Evolutionary conservation across 2,329 filamentous ascomycete genomes (phyloP), one percentile per base, ranked within the genome.

Genomic region (Pseudopyricularia javanii): DNA sequence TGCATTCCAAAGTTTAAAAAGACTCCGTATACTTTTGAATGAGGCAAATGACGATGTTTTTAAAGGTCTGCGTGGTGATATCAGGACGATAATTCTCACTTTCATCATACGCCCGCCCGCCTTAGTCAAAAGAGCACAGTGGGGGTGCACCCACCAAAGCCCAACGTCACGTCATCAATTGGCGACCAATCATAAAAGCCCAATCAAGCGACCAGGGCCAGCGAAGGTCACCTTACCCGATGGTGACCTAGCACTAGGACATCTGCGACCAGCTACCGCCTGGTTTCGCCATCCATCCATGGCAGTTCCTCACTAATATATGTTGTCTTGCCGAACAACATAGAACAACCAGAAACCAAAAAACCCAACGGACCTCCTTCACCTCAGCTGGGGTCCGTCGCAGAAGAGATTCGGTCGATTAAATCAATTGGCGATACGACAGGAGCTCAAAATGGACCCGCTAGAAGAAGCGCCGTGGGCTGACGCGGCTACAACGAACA

Each of bases 391-490:
- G 1, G 3, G 37, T n/a, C 14, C 17, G 37, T 20, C 24, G 37
- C 37, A 43, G 17, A 43, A 43, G n/a, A 43, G 15, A 43, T 11
- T 4, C 37, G 24, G 24, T 43, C 24, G 37, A 43, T 20, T 1
- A 43, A 11, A 3, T 43, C 37, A 20, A 43, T 24, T n/a, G 12
- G 37, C 37, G 24, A 43, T 43, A 43, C 14, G 37, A 43, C n/a
- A 24, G 8, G 24, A 14, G 37, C 37, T 24, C 37, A 55, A 58
- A 54, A 76, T 76, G 74, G 74, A 76, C 59, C 63, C 64, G 50
- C 68, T 75, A 56, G 72, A 74, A 63, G 72, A 78, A 60, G 75
- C 74, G 52, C 75, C 75, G 17, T 78, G 75, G 75, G 75, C 74
- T 61, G 75, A 78, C 62, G 69, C 72, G 34, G 62, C 59, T 54